Evolutionary conservation across 805 yeast species (phyloP), one percentile per base, ranked within the genome.

Genomic region (Wickerhamomyces silvicola): DNA sequence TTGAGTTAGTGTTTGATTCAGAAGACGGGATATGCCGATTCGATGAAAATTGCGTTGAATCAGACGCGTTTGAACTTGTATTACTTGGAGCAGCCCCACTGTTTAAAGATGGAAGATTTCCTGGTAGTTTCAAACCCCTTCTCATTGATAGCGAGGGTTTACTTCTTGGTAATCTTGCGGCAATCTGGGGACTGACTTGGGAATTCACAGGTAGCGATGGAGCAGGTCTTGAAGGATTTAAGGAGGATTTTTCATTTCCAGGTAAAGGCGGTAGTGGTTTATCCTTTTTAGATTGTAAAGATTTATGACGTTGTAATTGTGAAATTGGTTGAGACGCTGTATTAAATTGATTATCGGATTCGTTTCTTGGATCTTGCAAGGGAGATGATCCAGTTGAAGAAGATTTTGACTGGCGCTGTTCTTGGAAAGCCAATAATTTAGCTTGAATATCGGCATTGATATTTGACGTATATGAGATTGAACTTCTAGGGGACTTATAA

Each of bases 121-220:
- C 85, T 86, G 95, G 87, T 74, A 97, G 68, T 73, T 59, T 60
- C 76, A 66, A 83, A 70, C 80, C 94, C 88, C 77, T 72, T 80
- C 70, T 77, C 82, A 47, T 84, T 79, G 58, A 95, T 82, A 50
- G 70, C 78, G 43, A 90, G 75, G 64, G 95, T 78, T 40, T 74
- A 74, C 50, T 69, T 70, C 66, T 79, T 77, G 92, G 82, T 84
- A 72, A 38, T 24, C 56, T 45, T 75, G 83, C 73, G 72, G 94
- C 70, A 75, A 85, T 59, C 78, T 83, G 81, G 67, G 83, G 63
- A 74, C 88, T 54, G 72, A 82, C 54, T 79, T 86, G 71, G 73
- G 55, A 38, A 27, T 52, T 47, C 5, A 47, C 36, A 15, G 57
- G 54, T n/a, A 53, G 38, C 3, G 56, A 33, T 12, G 56, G 50